These are phyloP conservation scores for Metschnikowia santaceciliae DNA, from an alignment of 805 yeast species.

Conservation along the genomic window DNA sequence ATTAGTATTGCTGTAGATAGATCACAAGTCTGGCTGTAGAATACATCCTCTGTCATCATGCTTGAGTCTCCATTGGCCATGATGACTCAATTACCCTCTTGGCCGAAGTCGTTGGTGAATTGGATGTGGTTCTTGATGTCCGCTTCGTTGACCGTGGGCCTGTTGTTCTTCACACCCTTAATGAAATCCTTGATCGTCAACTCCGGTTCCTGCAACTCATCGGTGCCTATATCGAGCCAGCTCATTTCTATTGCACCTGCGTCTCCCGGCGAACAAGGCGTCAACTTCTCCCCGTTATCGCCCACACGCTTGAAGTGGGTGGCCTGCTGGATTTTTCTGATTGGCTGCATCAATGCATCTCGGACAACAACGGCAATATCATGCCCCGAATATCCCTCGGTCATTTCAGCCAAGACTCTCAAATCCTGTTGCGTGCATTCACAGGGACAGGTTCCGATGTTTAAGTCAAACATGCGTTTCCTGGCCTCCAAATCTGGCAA, in stretches of 20 bases:
- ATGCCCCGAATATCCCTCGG: slow-evolving; percentile 96
- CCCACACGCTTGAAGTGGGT: slow-evolving; percentile 81
- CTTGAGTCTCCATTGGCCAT: too few species aligned
- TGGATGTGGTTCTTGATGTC: slow-evolving; percentile 81
- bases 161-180: slow-evolving; percentile 82
- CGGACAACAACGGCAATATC: slow-evolving; percentile 95
- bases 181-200: slow-evolving; percentile 88
- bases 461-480: slow-evolving; percentile 87
- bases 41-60: background rate
- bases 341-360: slow-evolving; percentile 97
- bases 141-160: slow-evolving; percentile 89
- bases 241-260: slow-evolving; percentile 77
- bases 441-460: slow-evolving; percentile 89
- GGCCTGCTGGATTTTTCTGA: slow-evolving; percentile 90
- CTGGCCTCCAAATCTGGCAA: slow-evolving; percentile 93
- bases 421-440: slow-evolving; percentile 68
- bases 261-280: slow-evolving; percentile 99
- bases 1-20: too few species aligned
- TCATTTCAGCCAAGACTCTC: slow-evolving; percentile 79
- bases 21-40: background rate
- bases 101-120: slow-evolving; percentile 94
- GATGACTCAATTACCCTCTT: slow-evolving; percentile 73
- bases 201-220: slow-evolving; percentile 86
- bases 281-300: slow-evolving; percentile 46
- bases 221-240: slow-evolving; percentile 90